Evolutionary conservation across 768 basidiomycete species (phyloP), one percentile per base, ranked within the genome.

Genomic region (Hydnomerulius pinastri): DNA sequence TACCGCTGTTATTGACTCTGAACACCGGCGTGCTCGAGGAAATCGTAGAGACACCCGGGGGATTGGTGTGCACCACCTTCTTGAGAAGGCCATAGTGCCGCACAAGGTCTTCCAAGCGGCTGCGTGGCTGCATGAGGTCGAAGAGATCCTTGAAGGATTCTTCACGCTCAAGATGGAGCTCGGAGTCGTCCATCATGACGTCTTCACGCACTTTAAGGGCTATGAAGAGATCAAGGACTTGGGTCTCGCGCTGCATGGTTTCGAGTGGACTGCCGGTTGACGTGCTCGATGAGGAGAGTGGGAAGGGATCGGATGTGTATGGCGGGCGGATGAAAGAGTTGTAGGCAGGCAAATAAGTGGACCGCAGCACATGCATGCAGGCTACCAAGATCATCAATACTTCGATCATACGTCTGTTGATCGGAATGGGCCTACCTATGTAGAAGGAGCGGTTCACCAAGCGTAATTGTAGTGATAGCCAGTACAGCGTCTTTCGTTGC

Each of bases 231-330:
- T 93, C 91, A 18, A 93, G 78, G 15, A 86, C 77, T 48, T 71
- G 67, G 0, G 90, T 89, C 63, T 92, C 90, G 53, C 90, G 82
- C 60, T 91, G 89, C 28, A 78, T 41, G 25, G 78, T 74, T 18
- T 73, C 70, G 5, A 81, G 59, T 0, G 71, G 56, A n/a, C 54
- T 56, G 21, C 53, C 33, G 10, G 53, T 24, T 37, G 63, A 57
- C 28, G 58, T 32, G 10, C 63, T 67, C 52, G 55, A 58, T 17
- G 71, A 62, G 25, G 68, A 67, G 46, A 76, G 67, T 0, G 88
- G 89, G 69, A 91, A 92, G 0, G 90, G 89, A 56, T 93, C 88
- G 38, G 85, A 86, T 4, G 85, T 74, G 68, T 92, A 91, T 0
- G 87, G 87, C 0, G 74, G 61, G 21, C 83, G 80, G 53, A 93